Percentiles rank a stretch among this genome's conserved stretches.
Conservation (phyloP, 2,329 filamentous ascomycete species). For the Dichotomopilus funicola region DNA sequence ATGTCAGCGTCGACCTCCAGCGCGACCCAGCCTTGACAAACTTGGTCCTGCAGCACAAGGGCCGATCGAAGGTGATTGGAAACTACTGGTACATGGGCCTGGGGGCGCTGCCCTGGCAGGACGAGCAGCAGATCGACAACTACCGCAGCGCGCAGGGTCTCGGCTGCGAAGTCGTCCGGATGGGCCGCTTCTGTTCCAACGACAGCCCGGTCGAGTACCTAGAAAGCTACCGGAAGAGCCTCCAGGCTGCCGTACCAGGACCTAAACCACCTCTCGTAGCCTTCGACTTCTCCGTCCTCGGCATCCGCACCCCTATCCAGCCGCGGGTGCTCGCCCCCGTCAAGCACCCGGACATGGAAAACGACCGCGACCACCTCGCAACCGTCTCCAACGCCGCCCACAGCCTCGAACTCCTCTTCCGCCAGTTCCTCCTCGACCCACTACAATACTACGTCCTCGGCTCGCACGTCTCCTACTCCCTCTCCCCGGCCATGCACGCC, state of each 20-base stretch:
- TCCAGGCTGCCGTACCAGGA: slow-evolving; percentile 37
- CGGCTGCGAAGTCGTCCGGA: slow-evolving; percentile 56
- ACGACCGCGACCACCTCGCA: slow-evolving; percentile 37
- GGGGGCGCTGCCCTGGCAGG: slow-evolving; percentile 47
- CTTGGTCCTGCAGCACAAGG: slow-evolving; percentile 45
- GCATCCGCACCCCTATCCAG: slow-evolving; percentile 35
- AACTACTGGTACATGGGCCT: slow-evolving; percentile 45
- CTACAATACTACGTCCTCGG: slow-evolving; percentile 65
- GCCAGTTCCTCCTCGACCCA: slow-evolving; percentile 54
- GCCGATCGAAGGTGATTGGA: slow-evolving; percentile 55
- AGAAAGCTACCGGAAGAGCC: slow-evolving; percentile 43
- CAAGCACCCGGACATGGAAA: slow-evolving; percentile 38
- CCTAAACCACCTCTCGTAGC: slow-evolving; percentile 44
- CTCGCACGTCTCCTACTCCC: slow-evolving; percentile 60
- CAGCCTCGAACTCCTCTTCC: slow-evolving; percentile 53
- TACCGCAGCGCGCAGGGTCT: slow-evolving; percentile 49
- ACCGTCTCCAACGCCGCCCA: slow-evolving; percentile 50
- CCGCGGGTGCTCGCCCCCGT: slow-evolving; percentile 48
- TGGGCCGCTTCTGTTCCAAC: slow-evolving; percentile 51
- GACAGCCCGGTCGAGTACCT: slow-evolving; percentile 47
- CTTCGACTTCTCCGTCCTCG: slow-evolving; percentile 41
- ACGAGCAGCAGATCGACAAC: slow-evolving; percentile 43
- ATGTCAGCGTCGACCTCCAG: slow-evolving; percentile 56
- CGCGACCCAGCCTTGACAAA: slow-evolving; percentile 43
- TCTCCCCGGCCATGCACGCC: slow-evolving; percentile 67